Base-by-base conservation (phyloP, 768 basidiomycete species). In the Obba rivulosa region DNA sequence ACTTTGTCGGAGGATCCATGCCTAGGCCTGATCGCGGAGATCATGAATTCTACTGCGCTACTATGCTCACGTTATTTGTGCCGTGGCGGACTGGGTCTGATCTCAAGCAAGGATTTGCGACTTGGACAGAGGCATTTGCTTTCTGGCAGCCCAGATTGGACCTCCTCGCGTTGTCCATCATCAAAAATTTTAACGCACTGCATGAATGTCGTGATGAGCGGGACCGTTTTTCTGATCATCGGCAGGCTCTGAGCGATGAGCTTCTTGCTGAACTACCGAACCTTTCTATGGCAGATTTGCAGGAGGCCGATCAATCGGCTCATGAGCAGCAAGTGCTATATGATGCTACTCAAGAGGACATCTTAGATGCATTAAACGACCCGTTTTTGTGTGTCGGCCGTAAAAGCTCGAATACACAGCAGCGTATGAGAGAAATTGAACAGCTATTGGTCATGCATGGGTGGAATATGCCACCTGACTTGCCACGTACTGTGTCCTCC, bases 51-150 rank as follows among this genome's bases (percentile, higher is more conserved):
- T 70, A 69, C 48, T 66, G 62, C 48, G 40, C 38, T 25, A 57
- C 64, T 2, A 68, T 72, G 66, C 41, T 69, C 1, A 61, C 64
- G 2, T 38, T 70, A 3, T 70, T 69, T 47, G 59, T 62, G 23
- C 68, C 69, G 2, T 67, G 67, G 66, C 49, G 66, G 23, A 52
- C 52, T 14, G 63, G 65, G 0, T 8, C 36, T 2, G 62, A 68
- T 31, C 49, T 70, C 17, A 66, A 66, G 45, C 9, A 14, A 1
- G 18, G 8, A 4, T 21, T 31, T 31, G 22, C 56, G 23, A 48
- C 21, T 1, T 50, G 49, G 44, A 43, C 45, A 45, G 44, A 50
- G 18, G 38, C 34, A 14, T 50, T 50, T 22, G 34, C 17, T 4
- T 11, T 3, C n/a, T 24, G 40, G 41, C 36, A 11, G 38, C 22